Evolutionary conservation across 208 protist species (phyloP).

Genomic region (Crithidia sp.): DNA sequence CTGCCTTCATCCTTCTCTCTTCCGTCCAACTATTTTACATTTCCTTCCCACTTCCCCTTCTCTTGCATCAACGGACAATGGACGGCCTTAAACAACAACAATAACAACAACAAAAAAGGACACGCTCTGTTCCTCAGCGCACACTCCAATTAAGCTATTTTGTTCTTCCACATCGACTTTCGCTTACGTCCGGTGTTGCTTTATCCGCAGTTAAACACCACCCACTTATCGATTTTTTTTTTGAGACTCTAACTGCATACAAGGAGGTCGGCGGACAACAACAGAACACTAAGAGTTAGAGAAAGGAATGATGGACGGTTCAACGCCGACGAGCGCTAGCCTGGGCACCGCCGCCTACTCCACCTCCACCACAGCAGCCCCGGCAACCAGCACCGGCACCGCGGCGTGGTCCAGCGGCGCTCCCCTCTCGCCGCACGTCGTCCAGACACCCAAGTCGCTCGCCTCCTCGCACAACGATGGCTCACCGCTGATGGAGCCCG

Average conservation of each 20-base stretch:
- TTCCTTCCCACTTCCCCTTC: neutral
- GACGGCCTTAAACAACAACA: too few species aligned
- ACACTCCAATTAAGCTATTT: too few species aligned
- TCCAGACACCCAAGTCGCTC: neutral
- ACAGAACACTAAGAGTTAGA: neutral
- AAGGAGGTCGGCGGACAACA: neutral
- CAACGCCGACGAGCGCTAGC: neutral
- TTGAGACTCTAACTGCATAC: neutral
- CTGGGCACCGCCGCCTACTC: neutral
- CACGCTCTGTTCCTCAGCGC: too few species aligned
- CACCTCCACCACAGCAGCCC: too few species aligned
- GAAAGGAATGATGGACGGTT: neutral
- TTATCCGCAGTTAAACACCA: neutral
- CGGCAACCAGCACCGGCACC: too few species aligned
- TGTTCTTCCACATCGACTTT: too few species aligned
- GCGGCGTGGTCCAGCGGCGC: conserved; percentile 5
- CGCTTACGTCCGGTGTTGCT: neutral
- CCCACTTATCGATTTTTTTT: neutral
- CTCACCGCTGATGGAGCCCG: conserved; percentile 2
- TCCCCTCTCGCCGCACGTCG: neutral
- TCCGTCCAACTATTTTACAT: neutral
- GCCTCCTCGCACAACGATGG: neutral
- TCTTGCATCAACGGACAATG: too few species aligned
- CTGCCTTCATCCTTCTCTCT: neutral
- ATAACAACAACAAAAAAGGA: neutral